phyloP scores from a whole-genome alignment of 2,329 filamentous ascomycete genomes.

The Penicillium glabrum region DNA sequence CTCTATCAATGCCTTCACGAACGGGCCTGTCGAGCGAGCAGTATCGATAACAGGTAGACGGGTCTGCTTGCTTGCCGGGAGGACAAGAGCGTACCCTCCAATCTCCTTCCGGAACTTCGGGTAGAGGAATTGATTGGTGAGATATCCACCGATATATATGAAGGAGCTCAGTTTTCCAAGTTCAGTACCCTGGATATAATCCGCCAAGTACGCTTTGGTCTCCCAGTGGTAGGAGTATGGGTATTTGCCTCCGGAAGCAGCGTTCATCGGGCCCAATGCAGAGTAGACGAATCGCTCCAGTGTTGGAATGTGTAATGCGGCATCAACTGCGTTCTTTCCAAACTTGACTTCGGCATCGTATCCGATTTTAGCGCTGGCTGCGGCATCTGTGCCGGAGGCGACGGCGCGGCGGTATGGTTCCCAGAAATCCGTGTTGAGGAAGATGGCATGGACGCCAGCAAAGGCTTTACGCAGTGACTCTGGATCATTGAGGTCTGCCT shows the following conservation, averaged over 20 bases:
- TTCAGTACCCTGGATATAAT: slow-evolving; percentile 46
- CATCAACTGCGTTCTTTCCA: slow-evolving; percentile 57
- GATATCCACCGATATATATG: slow-evolving; percentile 35
- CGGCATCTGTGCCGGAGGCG: slow-evolving; percentile 17
- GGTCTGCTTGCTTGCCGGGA: slow-evolving; percentile 25
- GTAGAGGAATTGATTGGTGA: slow-evolving; percentile 30
- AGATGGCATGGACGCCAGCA: slow-evolving; percentile 51
- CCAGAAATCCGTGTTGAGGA: slow-evolving; percentile 59
- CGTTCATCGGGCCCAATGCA: slow-evolving; percentile 51
- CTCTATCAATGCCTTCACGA: slow-evolving; percentile 45
- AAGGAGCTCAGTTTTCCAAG: slow-evolving; percentile 47
- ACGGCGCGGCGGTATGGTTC: slow-evolving; percentile 44
- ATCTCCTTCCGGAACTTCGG: slow-evolving; percentile 28
- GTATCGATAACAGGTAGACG: slow-evolving; percentile 45
- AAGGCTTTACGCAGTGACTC: slow-evolving; percentile 31
- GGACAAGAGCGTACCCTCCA: slow-evolving; percentile 32
- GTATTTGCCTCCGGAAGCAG: slow-evolving; percentile 49
- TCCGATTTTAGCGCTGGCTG: slow-evolving; percentile 23
- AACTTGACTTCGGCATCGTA: slow-evolving; percentile 53
- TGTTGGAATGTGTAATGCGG: slow-evolving; percentile 44
- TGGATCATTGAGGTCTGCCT: slow-evolving; percentile 29
- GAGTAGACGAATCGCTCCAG: slow-evolving; percentile 54
- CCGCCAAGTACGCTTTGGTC: slow-evolving; percentile 51
- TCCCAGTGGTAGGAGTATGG: slow-evolving; percentile 51
- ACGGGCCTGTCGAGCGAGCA: slow-evolving; percentile 41